A percentile compares a stretch with the other conserved stretches of the same genome.
phyloP scores from a whole-genome alignment of 148 eudicot species.

The Pharnaceum exiguum region DNA sequence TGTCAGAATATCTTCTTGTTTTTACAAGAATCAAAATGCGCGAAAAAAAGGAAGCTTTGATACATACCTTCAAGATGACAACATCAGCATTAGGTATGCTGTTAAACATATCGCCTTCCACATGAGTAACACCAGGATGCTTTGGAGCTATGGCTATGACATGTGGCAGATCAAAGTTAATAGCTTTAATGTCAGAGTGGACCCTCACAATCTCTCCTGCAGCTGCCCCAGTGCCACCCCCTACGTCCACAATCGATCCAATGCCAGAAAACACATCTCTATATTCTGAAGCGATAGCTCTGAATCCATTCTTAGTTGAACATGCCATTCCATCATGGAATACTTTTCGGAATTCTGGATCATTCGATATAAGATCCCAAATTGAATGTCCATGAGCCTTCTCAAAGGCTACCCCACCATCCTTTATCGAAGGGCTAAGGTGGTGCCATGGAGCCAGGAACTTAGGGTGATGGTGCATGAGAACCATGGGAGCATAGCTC shows the following conservation, averaged over 20 bases:
- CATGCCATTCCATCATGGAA: slow-evolving; percentile 40
- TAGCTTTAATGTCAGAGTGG: slow-evolving; percentile 41
- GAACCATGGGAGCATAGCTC: slow-evolving; percentile 35
- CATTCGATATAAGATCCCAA: slow-evolving; percentile 29
- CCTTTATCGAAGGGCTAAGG: slow-evolving; percentile 21
- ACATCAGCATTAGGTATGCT: slow-evolving; percentile 42
- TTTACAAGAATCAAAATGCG: too few relatives aligned
- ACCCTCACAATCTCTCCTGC: slow-evolving; percentile 26
- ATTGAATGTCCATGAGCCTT: slow-evolving; percentile 27
- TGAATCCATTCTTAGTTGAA: slow-evolving; percentile 24
- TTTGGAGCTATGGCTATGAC: slow-evolving; percentile 36
- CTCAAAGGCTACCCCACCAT: slow-evolving; percentile 29
- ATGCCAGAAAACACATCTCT: slow-evolving; percentile 30
- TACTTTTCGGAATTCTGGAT: slow-evolving; percentile 22
- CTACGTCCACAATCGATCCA: slow-evolving; percentile 46
- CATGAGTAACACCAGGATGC: slow-evolving; percentile 42
- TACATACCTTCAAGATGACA: slow-evolving; percentile 45
- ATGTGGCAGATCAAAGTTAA: slow-evolving; percentile 57
- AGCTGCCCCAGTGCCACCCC: slow-evolving; percentile 51
- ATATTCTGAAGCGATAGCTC: slow-evolving; percentile 24
- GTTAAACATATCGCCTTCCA: slow-evolving; percentile 56
- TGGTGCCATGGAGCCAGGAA: slow-evolving; percentile 18
- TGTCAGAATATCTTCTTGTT: too few relatives aligned
- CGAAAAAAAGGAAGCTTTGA: too few relatives aligned
- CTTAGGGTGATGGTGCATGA: slow-evolving; percentile 15